Evolutionary conservation across 331 rosid species (phyloP).

Genomic region (Phaseolus coccineus): DNA sequence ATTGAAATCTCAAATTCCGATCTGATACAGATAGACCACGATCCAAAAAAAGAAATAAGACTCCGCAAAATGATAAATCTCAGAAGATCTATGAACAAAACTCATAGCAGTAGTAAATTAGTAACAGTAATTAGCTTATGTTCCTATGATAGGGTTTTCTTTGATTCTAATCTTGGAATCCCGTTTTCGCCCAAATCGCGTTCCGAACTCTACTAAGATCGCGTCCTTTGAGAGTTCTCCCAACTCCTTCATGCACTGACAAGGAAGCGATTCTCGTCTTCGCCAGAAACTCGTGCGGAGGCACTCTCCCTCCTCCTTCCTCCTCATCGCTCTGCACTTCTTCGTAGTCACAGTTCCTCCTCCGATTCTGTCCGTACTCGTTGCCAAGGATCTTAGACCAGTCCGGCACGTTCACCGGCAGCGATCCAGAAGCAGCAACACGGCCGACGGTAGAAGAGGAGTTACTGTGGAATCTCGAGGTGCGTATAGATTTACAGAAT

Average conservation of each 20-base stretch:
- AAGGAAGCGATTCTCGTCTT: conserved; percentile 80
- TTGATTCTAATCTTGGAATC: conserved; percentile 67
- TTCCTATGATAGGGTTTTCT: not conserved
- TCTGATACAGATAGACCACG: conserved; percentile 20
- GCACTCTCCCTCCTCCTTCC: conserved; percentile 50
- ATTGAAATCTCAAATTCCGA: conserved; percentile 44
- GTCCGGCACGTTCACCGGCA: conserved; percentile 85
- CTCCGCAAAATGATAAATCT: conserved; percentile 1
- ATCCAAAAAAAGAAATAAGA: not conserved
- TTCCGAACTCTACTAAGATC: conserved; percentile 90
- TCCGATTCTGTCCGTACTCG: conserved; percentile 64
- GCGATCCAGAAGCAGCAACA: conserved; percentile 54
- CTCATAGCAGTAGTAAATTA: not conserved
- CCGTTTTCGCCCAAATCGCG: conserved; percentile 90
- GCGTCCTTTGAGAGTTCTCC: conserved; percentile 87
- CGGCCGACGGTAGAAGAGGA: conserved; percentile 42
- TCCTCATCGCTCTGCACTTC: not conserved
- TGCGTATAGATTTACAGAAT: conserved; percentile 49
- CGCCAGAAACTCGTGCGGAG: conserved; percentile 91
- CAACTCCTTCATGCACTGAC: conserved; percentile 90
- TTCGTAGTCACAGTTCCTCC: conserved; percentile 44
- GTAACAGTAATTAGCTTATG: not conserved
- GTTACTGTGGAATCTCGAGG: conserved; percentile 43
- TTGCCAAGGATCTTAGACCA: conserved; percentile 84
- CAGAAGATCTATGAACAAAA: not conserved